Conservation (phyloP, 176 grass and related monocot species). For the Carex cristatella region DNA sequence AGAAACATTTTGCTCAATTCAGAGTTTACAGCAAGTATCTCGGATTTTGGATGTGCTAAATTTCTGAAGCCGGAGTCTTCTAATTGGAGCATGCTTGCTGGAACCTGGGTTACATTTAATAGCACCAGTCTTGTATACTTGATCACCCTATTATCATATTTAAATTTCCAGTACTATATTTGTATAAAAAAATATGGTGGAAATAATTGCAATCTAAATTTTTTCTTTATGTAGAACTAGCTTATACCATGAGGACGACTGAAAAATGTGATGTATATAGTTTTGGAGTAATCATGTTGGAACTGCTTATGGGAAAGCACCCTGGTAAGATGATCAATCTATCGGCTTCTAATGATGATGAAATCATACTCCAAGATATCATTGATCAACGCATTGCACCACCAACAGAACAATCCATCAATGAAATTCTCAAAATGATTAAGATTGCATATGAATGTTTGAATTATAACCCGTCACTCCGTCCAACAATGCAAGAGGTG, state of each 20-base stretch:
- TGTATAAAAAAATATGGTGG: no score
- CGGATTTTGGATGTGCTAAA: no score
- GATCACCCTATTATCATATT: no score
- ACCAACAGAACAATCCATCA: neutral
- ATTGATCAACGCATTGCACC: neutral
- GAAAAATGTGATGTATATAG: constrained; percentile 30
- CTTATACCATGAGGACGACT: constrained; percentile 12
- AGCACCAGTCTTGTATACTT: no score
- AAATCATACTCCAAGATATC: neutral
- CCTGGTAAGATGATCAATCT: neutral
- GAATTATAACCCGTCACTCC: neutral
- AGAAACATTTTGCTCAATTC: no score
- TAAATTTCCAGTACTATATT: no score
- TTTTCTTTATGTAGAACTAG: constrained; percentile 17
- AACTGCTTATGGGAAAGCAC: constrained; percentile 22
- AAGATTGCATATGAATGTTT: neutral
- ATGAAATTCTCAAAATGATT: neutral
- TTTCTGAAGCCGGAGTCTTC: no score
- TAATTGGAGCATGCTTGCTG: no score
- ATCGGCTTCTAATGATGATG: neutral
- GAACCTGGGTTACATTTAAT: no score
- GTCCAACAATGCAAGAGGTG: constrained; percentile 28
- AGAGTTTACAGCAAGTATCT: no score
- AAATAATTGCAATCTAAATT: no score
- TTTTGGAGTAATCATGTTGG: constrained; percentile 21